Conservation (phyloP, 176 grass and related monocot species). For the Stipa capillata region DNA sequence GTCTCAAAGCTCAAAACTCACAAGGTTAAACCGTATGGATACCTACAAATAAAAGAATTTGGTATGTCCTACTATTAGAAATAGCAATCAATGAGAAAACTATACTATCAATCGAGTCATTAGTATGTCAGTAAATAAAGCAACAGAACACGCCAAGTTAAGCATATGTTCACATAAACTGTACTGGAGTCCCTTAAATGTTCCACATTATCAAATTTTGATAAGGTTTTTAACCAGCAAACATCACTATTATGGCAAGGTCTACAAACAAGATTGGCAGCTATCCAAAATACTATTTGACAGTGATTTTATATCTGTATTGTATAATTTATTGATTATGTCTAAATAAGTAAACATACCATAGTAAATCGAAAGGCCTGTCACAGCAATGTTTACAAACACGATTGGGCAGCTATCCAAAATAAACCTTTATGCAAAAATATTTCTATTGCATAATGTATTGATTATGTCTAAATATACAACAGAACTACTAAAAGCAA, state of each 20-base stretch:
- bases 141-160: neutral
- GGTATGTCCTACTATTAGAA: neutral
- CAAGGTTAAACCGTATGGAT: neutral
- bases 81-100: neutral
- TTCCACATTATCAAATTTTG: neutral
- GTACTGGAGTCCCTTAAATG: neutral
- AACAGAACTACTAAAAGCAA: neutral
- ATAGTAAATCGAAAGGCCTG: neutral
- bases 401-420: neutral
- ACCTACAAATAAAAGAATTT: neutral
- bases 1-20: neutral
- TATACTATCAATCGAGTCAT: neutral
- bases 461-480: neutral
- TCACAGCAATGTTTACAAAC: neutral
- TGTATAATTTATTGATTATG: neutral
- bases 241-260: neutral
- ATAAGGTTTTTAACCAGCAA: neutral
- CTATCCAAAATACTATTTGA: neutral
- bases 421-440: neutral
- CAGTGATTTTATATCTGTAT: too few species aligned
- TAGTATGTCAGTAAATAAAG: neutral
- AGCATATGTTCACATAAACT: neutral
- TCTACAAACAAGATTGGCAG: neutral
- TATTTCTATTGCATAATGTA: neutral
- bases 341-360: neutral